Percentiles rank a stretch among this genome's conserved stretches.
These are phyloP conservation scores for Phytophthora cactorum DNA, from an alignment of 352 stramenopile genomes.

Conservation along the genomic window DNA sequence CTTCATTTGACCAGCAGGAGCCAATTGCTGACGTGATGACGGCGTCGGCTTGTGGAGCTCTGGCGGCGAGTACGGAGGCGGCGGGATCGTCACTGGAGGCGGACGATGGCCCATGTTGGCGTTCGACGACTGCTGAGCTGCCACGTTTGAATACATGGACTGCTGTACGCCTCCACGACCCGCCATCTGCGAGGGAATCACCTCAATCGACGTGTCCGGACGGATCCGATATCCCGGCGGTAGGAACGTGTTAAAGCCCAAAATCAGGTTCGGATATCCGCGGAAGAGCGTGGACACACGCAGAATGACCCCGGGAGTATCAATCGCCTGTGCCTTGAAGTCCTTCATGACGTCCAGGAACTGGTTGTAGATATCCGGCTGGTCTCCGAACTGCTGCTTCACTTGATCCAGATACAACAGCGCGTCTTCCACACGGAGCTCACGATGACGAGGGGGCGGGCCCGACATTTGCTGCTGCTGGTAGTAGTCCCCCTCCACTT, in stretches of 20 bases:
- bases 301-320: conserved; percentile 98
- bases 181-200: conserved; percentile 74
- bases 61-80: conserved; percentile 64
- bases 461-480: conserved; percentile 36
- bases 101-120: conserved; percentile 59
- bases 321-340: conserved; percentile 99
- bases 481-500: conserved; percentile 52
- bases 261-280: conserved; percentile 98
- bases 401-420: conserved; percentile 99
- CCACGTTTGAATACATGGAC: conserved; percentile 49
- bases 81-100: conserved; percentile 74
- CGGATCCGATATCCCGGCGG: conserved; percentile 93
- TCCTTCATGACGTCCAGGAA: conserved; percentile 99
- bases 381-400: conserved; percentile 99
- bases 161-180: conserved; percentile 40
- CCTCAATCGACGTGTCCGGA: conserved; percentile 82
- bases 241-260: conserved; percentile 99
- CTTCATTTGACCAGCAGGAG: conserved; percentile 36
- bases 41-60: conserved; percentile 58
- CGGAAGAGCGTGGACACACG: conserved; percentile 98
- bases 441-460: conserved; percentile 60
- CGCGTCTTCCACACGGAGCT: conserved; percentile 97
- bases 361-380: conserved; percentile 99
- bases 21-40: conserved; percentile 56
- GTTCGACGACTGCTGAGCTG: conserved; percentile 33